Evolutionary conservation across 495 filamentous ascomycete species (phyloP), one percentile per base, ranked within the genome.

Genomic region (Penicillium canariense): DNA sequence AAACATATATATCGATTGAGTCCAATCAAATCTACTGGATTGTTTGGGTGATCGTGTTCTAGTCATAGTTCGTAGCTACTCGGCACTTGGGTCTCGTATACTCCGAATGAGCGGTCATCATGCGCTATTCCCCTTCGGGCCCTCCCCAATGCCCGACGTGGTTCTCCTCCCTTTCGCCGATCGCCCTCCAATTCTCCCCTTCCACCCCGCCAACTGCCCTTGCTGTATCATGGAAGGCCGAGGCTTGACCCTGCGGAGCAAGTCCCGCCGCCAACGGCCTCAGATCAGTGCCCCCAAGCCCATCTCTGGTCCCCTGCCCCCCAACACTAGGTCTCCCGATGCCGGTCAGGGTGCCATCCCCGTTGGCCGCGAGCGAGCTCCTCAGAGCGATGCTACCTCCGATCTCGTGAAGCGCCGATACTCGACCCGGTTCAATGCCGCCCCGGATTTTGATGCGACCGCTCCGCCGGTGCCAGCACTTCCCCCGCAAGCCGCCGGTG

Each of bases 361-460:
- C 54, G 48, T 49, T 17, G 65, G 62, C 11, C 71, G 65, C 23
- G 71, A 71, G 43, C 61, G 65, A 46, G 63, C 62, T 45, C 67
- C 65, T 31, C 62, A 62, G 50, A 72, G 65, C 39, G 71, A 69
- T 64, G 55, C 89, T 74, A 96, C 92, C 3, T 86, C 90, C 18
- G 95, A 99, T 69, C 77, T 97, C 44, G 95, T 99, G 45, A 97
- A 97, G 72, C 79, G 89, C 52, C 79, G 94, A 50, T 97, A 97
- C 69, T 97, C 94, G 15, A 91, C 91, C 26, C 83, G 92, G 46
- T 96, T 96, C 68, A 89, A 89, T 58, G 82, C 87, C 46, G 71
- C 86, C 10, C 88, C 88, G 0, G 87, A 91, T 55, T 89, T 87
- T 60, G 79, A 83, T 52, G 75, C 73, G 38, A 78, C 73, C 42